Percentiles rank a stretch among this genome's conserved stretches.
phyloP scores from a whole-genome alignment of 2,329 filamentous ascomycete genomes.

The Colletotrichum coccodes region DNA sequence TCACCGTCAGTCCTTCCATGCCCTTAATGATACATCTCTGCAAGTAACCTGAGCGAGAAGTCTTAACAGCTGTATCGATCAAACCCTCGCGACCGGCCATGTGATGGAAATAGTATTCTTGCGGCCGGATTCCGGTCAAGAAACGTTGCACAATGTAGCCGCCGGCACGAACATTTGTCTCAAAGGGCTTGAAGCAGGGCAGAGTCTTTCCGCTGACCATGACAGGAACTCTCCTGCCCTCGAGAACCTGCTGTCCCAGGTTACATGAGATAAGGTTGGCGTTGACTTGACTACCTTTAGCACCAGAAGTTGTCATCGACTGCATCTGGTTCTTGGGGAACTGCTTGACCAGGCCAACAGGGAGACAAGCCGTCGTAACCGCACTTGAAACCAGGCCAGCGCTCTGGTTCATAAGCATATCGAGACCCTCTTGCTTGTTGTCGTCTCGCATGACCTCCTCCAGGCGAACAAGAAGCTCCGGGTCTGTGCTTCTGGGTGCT shows the following conservation, averaged over 20 bases:
- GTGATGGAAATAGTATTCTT: slow-evolving; percentile 99
- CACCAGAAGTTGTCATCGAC: slow-evolving; percentile 96
- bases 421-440: slow-evolving; percentile 88
- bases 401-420: slow-evolving; percentile 82
- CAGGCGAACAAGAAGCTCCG: slow-evolving; percentile 79
- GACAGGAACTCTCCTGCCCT: slow-evolving; percentile 91
- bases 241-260: slow-evolving; percentile 93
- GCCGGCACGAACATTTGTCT: slow-evolving; percentile 88
- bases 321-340: slow-evolving; percentile 99
- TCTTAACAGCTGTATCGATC: slow-evolving; percentile 99
- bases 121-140: slow-evolving; percentile 95
- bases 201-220: slow-evolving; percentile 99
- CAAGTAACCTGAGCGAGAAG: slow-evolving; percentile 93
- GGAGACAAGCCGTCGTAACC: slow-evolving; percentile 84
- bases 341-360: slow-evolving; percentile 83
- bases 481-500: slow-evolving; percentile 70
- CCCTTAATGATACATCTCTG: slow-evolving; percentile 98
- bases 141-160: slow-evolving; percentile 97
- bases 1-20: slow-evolving; percentile 92
- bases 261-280: slow-evolving; percentile 98
- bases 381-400: slow-evolving; percentile 78
- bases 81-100: slow-evolving; percentile 99
- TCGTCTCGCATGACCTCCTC: slow-evolving; percentile 94
- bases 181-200: slow-evolving; percentile 92
- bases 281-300: slow-evolving; percentile 93